Conservation (phyloP, 106 monocot genomes). For the Alisma plantagoaquatica region DNA sequence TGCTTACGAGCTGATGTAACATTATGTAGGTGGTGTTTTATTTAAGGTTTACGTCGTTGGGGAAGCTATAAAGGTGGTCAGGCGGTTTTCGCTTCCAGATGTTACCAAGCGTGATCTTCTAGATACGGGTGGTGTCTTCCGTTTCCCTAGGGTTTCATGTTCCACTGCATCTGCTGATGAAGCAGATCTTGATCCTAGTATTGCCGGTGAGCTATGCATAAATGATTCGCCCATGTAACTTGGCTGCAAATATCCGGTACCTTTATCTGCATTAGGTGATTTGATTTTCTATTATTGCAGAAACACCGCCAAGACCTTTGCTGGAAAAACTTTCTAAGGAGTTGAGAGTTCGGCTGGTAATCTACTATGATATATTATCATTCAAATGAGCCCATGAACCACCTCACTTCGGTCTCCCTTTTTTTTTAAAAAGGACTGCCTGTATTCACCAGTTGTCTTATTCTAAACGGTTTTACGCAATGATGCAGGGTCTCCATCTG, state of each 20-base stretch:
- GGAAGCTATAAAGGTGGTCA: conserved; percentile 72
- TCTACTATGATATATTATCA: no score
- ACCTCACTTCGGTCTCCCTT: no score
- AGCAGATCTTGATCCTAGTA: conserved; percentile 59
- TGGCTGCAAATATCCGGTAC: no score
- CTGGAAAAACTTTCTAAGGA: conserved; percentile 74
- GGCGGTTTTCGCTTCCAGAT: conserved; percentile 84
- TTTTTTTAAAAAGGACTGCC: no score
- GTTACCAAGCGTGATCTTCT: conserved; percentile 33
- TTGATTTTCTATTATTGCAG: conserved; percentile 18
- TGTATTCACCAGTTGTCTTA: no score
- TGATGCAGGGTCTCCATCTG: conserved; percentile 66
- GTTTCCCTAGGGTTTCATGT: conserved; percentile 82
- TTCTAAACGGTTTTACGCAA: no score
- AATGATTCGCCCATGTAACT: no score
- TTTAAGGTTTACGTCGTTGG: conserved; percentile 89
- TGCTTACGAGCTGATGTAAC: no score
- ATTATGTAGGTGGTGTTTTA: conserved; percentile 87
- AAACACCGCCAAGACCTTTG: conserved; percentile 70
- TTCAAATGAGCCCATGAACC: no score
- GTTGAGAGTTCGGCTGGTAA: conserved; percentile 65
- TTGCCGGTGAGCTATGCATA: conserved; percentile 83
- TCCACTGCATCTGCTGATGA: conserved; percentile 84
- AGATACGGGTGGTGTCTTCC: conserved; percentile 44
- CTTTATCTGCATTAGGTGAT: background rate